These are phyloP conservation scores for Aristolochia contorta DNA, from an alignment of 164 flowering plant genomes.

Conservation along the genomic window DNA sequence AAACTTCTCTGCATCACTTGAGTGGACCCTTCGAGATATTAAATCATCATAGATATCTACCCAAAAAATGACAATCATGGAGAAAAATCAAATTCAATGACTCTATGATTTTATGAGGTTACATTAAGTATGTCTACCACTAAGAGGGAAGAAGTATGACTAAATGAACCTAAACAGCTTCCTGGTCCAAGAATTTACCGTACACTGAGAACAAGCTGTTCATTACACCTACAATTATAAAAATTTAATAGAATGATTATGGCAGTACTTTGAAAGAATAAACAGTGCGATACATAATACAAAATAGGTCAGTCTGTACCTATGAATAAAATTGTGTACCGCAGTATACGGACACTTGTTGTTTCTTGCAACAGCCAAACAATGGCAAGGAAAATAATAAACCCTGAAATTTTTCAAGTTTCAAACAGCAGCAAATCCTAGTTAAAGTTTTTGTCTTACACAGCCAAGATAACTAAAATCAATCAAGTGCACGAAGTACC, in stretches of 20 bases:
- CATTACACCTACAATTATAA: slow-evolving; percentile 63
- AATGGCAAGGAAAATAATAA: slow-evolving; percentile 68
- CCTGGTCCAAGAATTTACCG: slow-evolving; percentile 30
- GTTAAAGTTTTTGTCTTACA: neutral
- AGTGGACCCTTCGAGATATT: slow-evolving; percentile 77
- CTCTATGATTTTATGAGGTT: no score
- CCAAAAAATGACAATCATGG: neutral
- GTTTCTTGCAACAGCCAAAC: slow-evolving; percentile 81
- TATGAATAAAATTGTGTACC: slow-evolving; percentile 82
- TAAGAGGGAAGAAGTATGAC: neutral
- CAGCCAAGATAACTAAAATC: neutral
- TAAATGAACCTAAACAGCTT: slow-evolving; percentile 1
- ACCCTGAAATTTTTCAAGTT: slow-evolving; percentile 43
- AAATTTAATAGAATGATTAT: neutral
- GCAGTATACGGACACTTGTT: slow-evolving; percentile 58
- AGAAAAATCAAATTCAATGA: neutral
- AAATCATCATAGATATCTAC: slow-evolving; percentile 88
- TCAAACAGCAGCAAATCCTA: neutral
- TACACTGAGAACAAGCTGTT: slow-evolving; percentile 87
- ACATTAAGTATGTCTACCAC: no score
- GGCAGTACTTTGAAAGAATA: neutral
- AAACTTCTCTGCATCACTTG: slow-evolving; percentile 94
- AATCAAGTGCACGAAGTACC: slow-evolving; percentile 30
- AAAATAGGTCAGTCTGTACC: slow-evolving; percentile 31
- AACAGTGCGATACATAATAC: neutral